These are phyloP conservation scores for Gossypium schwendimanii DNA, from an alignment of 441 rosid species.

Conservation along the genomic window DNA sequence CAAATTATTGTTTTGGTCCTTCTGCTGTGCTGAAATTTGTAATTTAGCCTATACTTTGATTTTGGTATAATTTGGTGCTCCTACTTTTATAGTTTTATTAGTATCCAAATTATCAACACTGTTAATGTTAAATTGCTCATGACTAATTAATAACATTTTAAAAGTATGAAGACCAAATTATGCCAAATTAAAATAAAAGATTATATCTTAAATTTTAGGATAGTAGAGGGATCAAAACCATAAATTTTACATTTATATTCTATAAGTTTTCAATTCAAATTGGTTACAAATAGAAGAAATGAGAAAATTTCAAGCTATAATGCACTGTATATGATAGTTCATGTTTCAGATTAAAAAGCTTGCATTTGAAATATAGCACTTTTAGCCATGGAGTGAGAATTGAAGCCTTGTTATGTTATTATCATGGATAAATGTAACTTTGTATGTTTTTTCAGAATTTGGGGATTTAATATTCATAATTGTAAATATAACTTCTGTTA, in stretches of 20 bases:
- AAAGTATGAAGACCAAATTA: no score
- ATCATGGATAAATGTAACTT: neutral
- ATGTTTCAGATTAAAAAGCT: neutral
- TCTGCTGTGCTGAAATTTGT: no score
- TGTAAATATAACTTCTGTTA: neutral
- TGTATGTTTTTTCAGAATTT: neutral
- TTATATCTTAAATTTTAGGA: no score
- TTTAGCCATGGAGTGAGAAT: neutral
- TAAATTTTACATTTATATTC: constrained; percentile 16
- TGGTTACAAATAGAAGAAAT: neutral
- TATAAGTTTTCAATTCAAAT: neutral
- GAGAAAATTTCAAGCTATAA: neutral
- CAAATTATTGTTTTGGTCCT: no score
- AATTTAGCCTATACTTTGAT: no score
- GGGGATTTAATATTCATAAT: neutral
- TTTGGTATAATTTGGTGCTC: no score
- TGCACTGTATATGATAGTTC: neutral
- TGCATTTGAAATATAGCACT: neutral
- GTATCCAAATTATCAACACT: no score
- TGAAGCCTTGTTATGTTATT: neutral
- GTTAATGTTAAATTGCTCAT: no score
- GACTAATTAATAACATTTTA: no score
- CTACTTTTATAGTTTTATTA: no score
- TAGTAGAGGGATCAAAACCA: no score
- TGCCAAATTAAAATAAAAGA: no score